These are phyloP conservation scores for Stellera chamaejasme DNA, from an alignment of 345 rosid species.

Conservation along the genomic window DNA sequence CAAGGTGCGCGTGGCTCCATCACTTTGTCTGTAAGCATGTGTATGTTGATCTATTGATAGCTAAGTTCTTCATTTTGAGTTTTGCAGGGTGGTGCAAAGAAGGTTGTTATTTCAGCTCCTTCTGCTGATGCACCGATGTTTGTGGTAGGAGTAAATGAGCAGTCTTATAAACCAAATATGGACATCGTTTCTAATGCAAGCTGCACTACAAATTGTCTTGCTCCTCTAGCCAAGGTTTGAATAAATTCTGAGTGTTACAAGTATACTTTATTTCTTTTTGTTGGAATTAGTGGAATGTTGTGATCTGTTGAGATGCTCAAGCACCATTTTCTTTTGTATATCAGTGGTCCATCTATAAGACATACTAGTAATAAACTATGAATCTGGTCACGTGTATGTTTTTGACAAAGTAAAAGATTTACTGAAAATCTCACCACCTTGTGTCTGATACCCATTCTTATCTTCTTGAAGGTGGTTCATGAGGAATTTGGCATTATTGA, in stretches of 20 bases:
- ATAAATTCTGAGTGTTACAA: conserved; percentile 9
- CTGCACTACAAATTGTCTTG: conserved; percentile 99
- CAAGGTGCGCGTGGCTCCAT: conserved; percentile 40
- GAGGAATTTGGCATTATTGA: conserved; percentile 94
- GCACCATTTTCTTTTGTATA: neutral
- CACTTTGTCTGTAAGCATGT: neutral
- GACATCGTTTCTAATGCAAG: conserved; percentile 97
- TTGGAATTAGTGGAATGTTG: too few species aligned
- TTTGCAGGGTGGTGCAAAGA: conserved; percentile 89
- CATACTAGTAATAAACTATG: neutral
- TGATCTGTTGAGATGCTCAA: neutral
- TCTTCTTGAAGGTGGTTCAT: conserved; percentile 69
- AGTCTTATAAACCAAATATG: conserved; percentile 75
- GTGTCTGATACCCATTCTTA: neutral
- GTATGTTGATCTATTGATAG: neutral
- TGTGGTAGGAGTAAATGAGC: conserved; percentile 96
- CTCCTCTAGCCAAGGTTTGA: conserved; percentile 98
- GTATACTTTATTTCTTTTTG: neutral
- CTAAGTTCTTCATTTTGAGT: conserved; percentile 6
- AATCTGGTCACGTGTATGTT: neutral
- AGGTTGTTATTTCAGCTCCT: conserved; percentile 96
- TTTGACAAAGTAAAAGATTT: neutral
- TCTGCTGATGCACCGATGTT: conserved; percentile 99
- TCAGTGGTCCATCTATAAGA: neutral
- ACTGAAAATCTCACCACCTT: neutral